Evolutionary conservation across 441 rosid genomes (phyloP).

Genomic region (Populus trichocarpa): DNA sequence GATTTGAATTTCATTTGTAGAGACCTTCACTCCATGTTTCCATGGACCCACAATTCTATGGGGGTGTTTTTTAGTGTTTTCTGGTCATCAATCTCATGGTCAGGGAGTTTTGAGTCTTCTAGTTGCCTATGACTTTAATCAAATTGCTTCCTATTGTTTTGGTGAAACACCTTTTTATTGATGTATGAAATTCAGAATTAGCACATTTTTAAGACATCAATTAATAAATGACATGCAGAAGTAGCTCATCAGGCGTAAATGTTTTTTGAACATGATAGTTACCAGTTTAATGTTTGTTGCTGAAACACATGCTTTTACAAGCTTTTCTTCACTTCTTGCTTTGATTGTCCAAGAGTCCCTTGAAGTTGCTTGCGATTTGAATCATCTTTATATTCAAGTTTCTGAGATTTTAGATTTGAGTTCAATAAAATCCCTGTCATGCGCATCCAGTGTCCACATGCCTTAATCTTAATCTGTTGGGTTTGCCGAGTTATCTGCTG

Average conservation of each 20-base stretch:
- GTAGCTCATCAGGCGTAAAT: not conserved
- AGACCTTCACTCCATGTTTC: not conserved
- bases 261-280: not conserved
- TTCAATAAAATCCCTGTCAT: too few species aligned
- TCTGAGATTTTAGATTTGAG: too few species aligned
- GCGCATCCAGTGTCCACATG: too few species aligned
- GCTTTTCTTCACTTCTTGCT: too few species aligned
- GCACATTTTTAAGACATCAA: not conserved
- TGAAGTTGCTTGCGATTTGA: too few species aligned
- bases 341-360: too few species aligned
- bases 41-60: not conserved
- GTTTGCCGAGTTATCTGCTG: too few species aligned
- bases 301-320: too few species aligned
- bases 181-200: not conserved
- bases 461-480: too few species aligned
- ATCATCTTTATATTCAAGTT: too few species aligned
- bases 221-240: not conserved
- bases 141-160: not conserved
- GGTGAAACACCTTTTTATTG: not conserved
- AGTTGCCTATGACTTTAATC: not conserved
- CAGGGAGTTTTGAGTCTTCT: not conserved
- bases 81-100: not conserved
- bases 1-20: slow-evolving; percentile 8
- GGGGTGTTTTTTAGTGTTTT: not conserved
- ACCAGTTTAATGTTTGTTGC: too few species aligned